Conservation (phyloP, 2,329 filamentous ascomycete genomes). For the Emericellopsis cladophorae region DNA sequence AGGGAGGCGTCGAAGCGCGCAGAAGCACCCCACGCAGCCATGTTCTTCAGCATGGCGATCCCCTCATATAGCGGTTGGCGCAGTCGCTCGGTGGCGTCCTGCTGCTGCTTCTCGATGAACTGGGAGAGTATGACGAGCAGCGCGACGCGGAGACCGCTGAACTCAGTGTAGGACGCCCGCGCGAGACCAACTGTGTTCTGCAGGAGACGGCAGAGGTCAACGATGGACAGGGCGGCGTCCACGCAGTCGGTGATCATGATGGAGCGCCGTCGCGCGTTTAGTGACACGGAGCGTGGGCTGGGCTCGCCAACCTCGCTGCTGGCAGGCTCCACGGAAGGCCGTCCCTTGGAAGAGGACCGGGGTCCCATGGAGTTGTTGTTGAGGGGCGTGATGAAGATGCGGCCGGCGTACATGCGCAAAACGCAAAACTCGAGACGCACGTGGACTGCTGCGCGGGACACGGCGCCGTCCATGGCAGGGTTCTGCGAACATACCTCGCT, state of each 20-base stretch:
- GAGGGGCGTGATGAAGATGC: slow-evolving; percentile 24
- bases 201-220: slow-evolving; percentile 35
- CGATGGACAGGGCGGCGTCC: slow-evolving; percentile 35
- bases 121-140: slow-evolving; percentile 32
- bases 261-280: background rate
- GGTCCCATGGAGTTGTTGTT: too few species aligned
- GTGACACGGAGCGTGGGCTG: background rate
- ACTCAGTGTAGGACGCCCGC: slow-evolving; percentile 41
- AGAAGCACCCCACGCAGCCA: slow-evolving; percentile 38
- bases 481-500: slow-evolving; percentile 34
- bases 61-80: slow-evolving; percentile 33
- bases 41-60: slow-evolving; percentile 36
- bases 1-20: slow-evolving; percentile 39
- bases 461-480: slow-evolving; percentile 31
- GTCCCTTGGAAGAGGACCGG: too few species aligned
- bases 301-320: background rate
- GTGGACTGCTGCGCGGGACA: slow-evolving; percentile 19
- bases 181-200: slow-evolving; percentile 38
- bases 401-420: slow-evolving; percentile 38
- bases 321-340: too few species aligned
- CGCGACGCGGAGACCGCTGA: slow-evolving; percentile 40
- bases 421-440: slow-evolving; percentile 39
- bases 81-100: slow-evolving; percentile 18
- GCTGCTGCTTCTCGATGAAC: slow-evolving; percentile 10
- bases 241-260: slow-evolving; percentile 37